phyloP scores from a whole-genome alignment of 2,329 filamentous ascomycete genomes.

The Fusarium brachygibbosum region DNA sequence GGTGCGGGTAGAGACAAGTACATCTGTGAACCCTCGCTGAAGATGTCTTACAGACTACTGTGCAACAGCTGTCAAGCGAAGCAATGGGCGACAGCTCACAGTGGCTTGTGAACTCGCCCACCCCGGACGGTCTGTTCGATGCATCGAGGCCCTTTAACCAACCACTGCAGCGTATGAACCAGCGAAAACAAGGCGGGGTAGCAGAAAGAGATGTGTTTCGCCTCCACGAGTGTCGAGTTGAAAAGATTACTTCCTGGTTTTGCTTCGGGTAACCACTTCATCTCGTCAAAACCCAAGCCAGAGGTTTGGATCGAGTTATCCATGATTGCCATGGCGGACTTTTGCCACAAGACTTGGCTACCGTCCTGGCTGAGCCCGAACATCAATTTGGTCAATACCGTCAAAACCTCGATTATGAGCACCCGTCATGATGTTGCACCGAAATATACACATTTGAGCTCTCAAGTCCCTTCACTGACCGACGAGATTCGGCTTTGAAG shows the following conservation, averaged over 20 bases:
- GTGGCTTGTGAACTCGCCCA: conserved; percentile 25
- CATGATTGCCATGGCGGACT: neutral
- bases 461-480: conserved; percentile 11
- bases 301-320: conserved; percentile 16
- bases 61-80: conserved; percentile 47
- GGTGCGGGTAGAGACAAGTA: conserved; percentile 33
- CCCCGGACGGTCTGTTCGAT: conserved; percentile 4
- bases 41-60: conserved; percentile 40
- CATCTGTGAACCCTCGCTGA: conserved; percentile 37
- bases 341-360: neutral
- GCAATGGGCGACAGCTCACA: conserved; percentile 38
- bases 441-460: conserved; percentile 6
- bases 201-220: conserved; percentile 28
- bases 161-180: conserved; percentile 12
- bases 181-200: conserved; percentile 33
- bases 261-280: conserved; percentile 36
- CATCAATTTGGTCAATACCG: neutral
- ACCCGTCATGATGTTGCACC: conserved; percentile 2
- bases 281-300: conserved; percentile 27
- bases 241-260: conserved; percentile 35
- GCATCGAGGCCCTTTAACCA: conserved; percentile 8
- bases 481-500: conserved; percentile 33
- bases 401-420: neutral
- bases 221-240: conserved; percentile 38
- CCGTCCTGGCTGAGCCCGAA: neutral